Conservation (phyloP, 768 basidiomycete genomes). For the Leccinum truebloodii region DNA sequence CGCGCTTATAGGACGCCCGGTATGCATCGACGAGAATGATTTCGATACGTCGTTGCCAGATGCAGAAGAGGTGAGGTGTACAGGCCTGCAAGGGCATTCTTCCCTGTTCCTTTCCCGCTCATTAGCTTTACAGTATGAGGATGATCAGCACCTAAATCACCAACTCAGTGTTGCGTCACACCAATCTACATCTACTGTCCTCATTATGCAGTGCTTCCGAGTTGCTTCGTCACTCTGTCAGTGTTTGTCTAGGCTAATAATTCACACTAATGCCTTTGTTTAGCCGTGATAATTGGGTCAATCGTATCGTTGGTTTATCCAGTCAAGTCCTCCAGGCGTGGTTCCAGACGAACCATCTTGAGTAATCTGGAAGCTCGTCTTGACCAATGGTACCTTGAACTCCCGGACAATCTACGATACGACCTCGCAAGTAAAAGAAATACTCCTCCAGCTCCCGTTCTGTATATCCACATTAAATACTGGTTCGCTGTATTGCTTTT, state of each 20-base stretch:
- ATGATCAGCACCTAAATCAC: conserved; percentile 55
- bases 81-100: neutral
- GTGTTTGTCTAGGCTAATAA: conserved; percentile 23
- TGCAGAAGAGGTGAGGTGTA: conserved; percentile 47
- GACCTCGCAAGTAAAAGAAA: conserved; percentile 54
- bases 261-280: conserved; percentile 3
- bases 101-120: neutral
- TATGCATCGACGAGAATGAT: conserved; percentile 66
- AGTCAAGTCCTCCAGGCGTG: conserved; percentile 49
- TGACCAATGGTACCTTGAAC: conserved; percentile 71
- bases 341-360: conserved; percentile 50
- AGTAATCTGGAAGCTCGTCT: conserved; percentile 62
- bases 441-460: conserved; percentile 61
- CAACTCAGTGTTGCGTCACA: conserved; percentile 39
- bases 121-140: conserved; percentile 50
- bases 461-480: conserved; percentile 73
- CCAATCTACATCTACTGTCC: conserved; percentile 42
- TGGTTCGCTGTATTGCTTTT: conserved; percentile 74
- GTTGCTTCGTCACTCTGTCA: conserved; percentile 60
- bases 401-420: conserved; percentile 64
- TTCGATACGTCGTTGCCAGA: conserved; percentile 67
- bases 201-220: conserved; percentile 54
- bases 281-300: conserved; percentile 67
- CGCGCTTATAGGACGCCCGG: conserved; percentile 54
- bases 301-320: conserved; percentile 73